phyloP scores from a whole-genome alignment of 2,329 filamentous ascomycete species.

The Alternaria dauci region DNA sequence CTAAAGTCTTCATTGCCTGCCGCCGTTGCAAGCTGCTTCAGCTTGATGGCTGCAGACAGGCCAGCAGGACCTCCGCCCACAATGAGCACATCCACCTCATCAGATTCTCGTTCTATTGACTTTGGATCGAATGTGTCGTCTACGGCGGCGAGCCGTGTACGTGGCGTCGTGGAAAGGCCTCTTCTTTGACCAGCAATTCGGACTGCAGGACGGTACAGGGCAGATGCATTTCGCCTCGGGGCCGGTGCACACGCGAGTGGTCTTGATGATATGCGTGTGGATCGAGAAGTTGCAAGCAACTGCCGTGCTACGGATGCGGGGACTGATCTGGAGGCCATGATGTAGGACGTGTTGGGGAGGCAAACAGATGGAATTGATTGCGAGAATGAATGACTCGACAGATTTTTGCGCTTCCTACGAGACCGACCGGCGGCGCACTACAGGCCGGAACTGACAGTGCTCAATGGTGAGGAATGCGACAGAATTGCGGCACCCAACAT shows the following conservation, averaged over 20 bases:
- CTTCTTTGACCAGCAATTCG: constrained; percentile 51
- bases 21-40: constrained; percentile 95
- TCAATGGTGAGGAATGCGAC: constrained; percentile 15
- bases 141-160: constrained; percentile 44
- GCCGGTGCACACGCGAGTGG: constrained; percentile 30
- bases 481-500: constrained; percentile 17
- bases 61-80: constrained; percentile 95
- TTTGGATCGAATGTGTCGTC: constrained; percentile 55
- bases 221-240: constrained; percentile 24
- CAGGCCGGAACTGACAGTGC: constrained; percentile 1
- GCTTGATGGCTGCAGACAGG: constrained; percentile 87
- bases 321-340: constrained; percentile 46
- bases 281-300: constrained; percentile 32
- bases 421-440: constrained; percentile 6
- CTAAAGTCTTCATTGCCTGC: constrained; percentile 96
- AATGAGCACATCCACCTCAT: constrained; percentile 96
- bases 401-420: background rate
- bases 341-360: constrained; percentile 15
- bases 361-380: constrained; percentile 3
- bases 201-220: constrained; percentile 42
- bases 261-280: constrained; percentile 27
- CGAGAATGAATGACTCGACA: background rate
- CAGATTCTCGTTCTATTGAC: constrained; percentile 82
- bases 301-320: constrained; percentile 40
- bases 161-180: constrained; percentile 45